Evolutionary conservation across 495 filamentous ascomycete species (phyloP).

Genomic region (Penicillium robsamsonii): DNA sequence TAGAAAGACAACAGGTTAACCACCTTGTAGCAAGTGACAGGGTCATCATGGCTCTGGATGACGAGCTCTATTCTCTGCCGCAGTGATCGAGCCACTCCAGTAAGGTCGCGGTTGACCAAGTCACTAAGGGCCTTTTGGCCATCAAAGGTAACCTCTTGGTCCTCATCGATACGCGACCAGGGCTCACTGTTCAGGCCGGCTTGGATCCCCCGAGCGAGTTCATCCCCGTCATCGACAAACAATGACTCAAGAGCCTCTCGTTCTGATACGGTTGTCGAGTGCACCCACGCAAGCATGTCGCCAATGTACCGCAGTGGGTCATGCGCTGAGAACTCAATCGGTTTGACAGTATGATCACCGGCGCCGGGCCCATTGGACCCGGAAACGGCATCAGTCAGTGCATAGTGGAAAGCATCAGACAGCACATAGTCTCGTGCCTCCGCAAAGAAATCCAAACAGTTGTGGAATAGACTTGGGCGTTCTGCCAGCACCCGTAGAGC

Average conservation of each 20-base stretch:
- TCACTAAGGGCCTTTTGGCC: constrained; percentile 80
- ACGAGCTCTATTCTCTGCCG: constrained; percentile 86
- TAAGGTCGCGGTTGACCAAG: constrained; percentile 82
- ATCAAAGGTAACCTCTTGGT: constrained; percentile 68
- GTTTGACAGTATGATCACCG: constrained; percentile 63
- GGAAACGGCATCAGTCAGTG: constrained; percentile 72
- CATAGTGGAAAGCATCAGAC: constrained; percentile 87
- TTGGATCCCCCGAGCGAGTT: constrained; percentile 81
- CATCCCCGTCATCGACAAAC: constrained; percentile 89
- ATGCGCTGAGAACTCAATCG: constrained; percentile 91
- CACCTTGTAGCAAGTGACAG: constrained; percentile 83
- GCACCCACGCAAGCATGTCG: constrained; percentile 97
- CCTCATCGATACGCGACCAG: constrained; percentile 66
- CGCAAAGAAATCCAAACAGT: constrained; percentile 88
- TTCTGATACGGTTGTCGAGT: constrained; percentile 91
- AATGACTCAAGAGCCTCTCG: constrained; percentile 87
- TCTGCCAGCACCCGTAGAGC: constrained; percentile 88
- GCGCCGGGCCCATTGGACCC: constrained; percentile 23
- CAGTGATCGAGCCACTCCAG: constrained; percentile 71
- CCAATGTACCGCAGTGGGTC: constrained; percentile 91
- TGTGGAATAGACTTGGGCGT: constrained; percentile 85
- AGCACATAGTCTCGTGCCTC: constrained; percentile 85
- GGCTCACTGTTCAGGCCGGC: constrained; percentile 83
- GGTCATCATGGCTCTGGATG: constrained; percentile 87
- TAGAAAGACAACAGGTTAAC: constrained; percentile 90